These are phyloP conservation scores for Cryphonectria nitschkei DNA, from an alignment of 2,329 filamentous ascomycete species.

Conservation along the genomic window DNA sequence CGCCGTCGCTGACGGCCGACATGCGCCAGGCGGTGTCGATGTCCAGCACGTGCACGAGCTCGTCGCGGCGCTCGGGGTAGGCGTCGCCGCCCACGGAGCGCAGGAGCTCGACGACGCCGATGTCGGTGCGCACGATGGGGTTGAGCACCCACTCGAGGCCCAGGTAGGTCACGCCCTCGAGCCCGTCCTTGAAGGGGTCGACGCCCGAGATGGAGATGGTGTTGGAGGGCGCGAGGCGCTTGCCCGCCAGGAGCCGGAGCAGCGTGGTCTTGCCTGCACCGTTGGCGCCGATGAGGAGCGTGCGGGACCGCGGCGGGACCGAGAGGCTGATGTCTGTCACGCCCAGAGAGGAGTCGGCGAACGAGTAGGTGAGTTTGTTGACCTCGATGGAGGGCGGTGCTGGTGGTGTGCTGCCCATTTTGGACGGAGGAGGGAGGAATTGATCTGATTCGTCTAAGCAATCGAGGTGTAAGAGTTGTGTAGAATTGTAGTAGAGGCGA, in stretches of 20 bases:
- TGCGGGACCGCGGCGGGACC: slow-evolving; percentile 82
- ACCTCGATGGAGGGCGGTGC: slow-evolving; percentile 69
- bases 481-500: too few species aligned
- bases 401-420: slow-evolving; percentile 34
- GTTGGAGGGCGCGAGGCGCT: slow-evolving; percentile 80
- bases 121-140: slow-evolving; percentile 92
- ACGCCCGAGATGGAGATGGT: slow-evolving; percentile 79
- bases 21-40: slow-evolving; percentile 93
- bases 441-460: too few species aligned
- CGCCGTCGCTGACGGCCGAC: slow-evolving; percentile 93
- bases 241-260: slow-evolving; percentile 90
- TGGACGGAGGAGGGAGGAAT: not conserved
- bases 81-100: slow-evolving; percentile 82
- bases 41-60: slow-evolving; percentile 85
- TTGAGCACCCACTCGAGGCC: slow-evolving; percentile 98
- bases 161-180: slow-evolving; percentile 95
- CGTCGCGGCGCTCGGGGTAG: slow-evolving; percentile 80
- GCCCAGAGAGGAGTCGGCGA: slow-evolving; percentile 83
- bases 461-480: not conserved
- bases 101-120: slow-evolving; percentile 85
- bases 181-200: slow-evolving; percentile 87
- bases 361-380: slow-evolving; percentile 80
- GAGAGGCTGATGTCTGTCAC: slow-evolving; percentile 73
- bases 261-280: slow-evolving; percentile 97
- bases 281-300: slow-evolving; percentile 92